Evolutionary conservation across 306 rosid genomes (phyloP).

Genomic region (Sesbania bispinosa): DNA sequence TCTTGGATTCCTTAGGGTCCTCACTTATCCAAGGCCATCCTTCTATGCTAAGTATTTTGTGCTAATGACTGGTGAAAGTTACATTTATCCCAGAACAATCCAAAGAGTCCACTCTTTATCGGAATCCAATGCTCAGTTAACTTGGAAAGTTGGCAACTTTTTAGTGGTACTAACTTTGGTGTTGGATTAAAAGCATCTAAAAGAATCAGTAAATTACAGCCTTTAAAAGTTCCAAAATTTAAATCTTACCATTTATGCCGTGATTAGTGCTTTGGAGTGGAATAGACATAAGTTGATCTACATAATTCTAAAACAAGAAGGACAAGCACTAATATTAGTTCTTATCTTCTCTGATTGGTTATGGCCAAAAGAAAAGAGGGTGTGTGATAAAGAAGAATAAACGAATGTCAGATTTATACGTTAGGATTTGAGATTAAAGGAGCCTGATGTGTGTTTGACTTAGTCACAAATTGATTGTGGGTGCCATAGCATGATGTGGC

Average conservation of each 20-base stretch:
- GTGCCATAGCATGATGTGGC: constrained; percentile 13
- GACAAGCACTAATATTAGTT: constrained; percentile 19
- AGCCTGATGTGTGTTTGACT: constrained; percentile 21
- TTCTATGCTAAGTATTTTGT: constrained; percentile 11
- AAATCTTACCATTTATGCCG: constrained; percentile 2
- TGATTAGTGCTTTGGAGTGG: constrained; percentile 28
- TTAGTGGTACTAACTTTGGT: not conserved
- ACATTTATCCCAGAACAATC: constrained; percentile 29
- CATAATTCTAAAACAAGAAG: constrained; percentile 28
- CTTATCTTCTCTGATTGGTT: constrained; percentile 27
- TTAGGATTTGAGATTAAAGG: constrained; percentile 26
- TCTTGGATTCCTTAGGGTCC: not conserved
- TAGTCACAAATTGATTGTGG: constrained; percentile 19
- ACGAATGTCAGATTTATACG: constrained; percentile 14
- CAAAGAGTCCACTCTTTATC: constrained; percentile 17
- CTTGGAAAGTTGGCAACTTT: constrained; percentile 21
- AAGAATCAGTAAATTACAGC: constrained; percentile 10
- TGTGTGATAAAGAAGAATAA: constrained; percentile 29
- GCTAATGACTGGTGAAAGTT: constrained; percentile 9
- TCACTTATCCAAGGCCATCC: not conserved
- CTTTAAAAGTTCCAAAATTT: constrained; percentile 2
- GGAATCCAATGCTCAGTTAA: constrained; percentile 47
- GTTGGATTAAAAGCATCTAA: constrained; percentile 34
- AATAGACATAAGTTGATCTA: constrained; percentile 17
- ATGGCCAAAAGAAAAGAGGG: constrained; percentile 24